These are phyloP conservation scores for Fagopyrum tataricum DNA, from an alignment of 148 eudicot species.

Conservation along the genomic window DNA sequence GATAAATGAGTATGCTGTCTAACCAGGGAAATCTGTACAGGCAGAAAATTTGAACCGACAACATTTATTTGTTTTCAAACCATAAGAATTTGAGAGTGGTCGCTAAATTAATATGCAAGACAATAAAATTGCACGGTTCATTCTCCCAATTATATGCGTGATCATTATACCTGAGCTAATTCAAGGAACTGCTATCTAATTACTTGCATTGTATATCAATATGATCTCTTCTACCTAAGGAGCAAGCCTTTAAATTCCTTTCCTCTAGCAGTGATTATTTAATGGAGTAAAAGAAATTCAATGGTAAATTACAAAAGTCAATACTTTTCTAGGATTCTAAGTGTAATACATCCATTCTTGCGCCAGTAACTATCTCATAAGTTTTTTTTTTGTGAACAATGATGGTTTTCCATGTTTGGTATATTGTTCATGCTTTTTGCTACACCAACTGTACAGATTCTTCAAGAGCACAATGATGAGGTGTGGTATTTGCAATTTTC, in stretches of 20 bases:
- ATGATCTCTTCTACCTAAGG: neutral
- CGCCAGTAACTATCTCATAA: neutral
- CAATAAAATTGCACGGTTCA: neutral
- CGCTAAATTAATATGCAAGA: neutral
- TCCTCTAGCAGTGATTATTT: neutral
- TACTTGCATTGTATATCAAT: neutral
- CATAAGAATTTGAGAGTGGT: neutral
- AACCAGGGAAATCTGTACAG: slow-evolving; percentile 1
- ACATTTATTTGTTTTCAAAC: neutral
- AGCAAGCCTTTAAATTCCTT: neutral
- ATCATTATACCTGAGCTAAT: neutral
- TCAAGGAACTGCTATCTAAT: neutral
- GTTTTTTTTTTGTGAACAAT: neutral
- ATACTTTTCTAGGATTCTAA: neutral
- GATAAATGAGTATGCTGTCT: slow-evolving; percentile 8
- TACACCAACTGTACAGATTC: slow-evolving; percentile 35
- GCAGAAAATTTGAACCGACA: neutral
- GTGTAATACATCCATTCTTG: neutral
- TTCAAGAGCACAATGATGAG: slow-evolving; percentile 60
- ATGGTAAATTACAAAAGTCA: neutral
- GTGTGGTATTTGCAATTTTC: slow-evolving; percentile 81
- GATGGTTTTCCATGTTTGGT: neutral
- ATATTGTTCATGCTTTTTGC: neutral
- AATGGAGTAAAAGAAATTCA: neutral
- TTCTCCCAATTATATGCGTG: neutral